Base-by-base conservation (phyloP, 2,329 filamentous ascomycete species). In the Trichoderma polysporum region DNA sequence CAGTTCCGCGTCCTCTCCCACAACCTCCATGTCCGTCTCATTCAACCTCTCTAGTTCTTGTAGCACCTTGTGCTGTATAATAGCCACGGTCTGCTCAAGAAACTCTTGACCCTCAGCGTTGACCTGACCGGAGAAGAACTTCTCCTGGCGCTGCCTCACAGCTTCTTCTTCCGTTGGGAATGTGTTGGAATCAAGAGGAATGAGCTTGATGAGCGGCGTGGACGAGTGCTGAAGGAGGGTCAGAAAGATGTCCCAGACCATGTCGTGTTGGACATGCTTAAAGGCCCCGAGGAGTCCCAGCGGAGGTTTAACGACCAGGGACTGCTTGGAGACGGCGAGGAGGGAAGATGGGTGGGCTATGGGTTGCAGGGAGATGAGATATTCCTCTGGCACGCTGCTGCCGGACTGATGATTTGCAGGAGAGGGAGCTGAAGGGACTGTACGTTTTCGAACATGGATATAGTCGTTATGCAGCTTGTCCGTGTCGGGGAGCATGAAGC, bases 401-500 rank as follows among this genome's bases (percentile, higher is more conserved):
- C 62, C 53, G 25, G 64, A 45, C 13, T 59, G 56, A 0, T 29
- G 56, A 0, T 31, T 25, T 2, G 60, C 13, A 17, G 2, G 47
- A 3, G 9, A 12, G 12, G 60, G 35, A 12, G 7, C 33, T 22
- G 73, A 70, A 2, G 76, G 19, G 0, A 27, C 37, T 0, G 62
- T 74, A 33, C 80, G 79, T 72, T 84, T 86, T 63, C 84, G 81
- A 10, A 88, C 78, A 72, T 88, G 86, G 0, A 85, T 76, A 72
- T 88, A 88, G 74, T 88, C 86, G 70, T 88, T 88, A 73, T 88
- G 86, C 66, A 88, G 76, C 4, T 73, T 75, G 0, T 77, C 75
- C 0, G 80, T 80, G 62, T 82, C 78, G 1, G 83, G 81, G 0
- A 89, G 73, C 69, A 85, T 81, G 73, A 90, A 90, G 2, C 87